Percentiles rank a stretch among this genome's conserved stretches.
Conservation (phyloP, 139 green algal genomes). For the Micractinium conductrix region DNA sequence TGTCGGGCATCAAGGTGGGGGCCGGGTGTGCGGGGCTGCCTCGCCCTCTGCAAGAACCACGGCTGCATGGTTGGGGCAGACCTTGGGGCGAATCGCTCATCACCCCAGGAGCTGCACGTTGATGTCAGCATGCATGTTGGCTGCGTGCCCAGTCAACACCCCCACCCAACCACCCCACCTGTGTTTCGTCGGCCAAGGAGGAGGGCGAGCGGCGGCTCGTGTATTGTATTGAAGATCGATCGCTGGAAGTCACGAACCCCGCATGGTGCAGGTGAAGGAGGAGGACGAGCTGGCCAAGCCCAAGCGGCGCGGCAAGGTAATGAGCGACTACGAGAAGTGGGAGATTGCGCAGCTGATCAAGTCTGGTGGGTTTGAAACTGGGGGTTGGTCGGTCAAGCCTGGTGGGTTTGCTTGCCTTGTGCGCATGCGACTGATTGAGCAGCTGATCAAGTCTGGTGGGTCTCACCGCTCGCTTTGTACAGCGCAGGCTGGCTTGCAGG, state of each 20-base stretch:
- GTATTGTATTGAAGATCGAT: no score
- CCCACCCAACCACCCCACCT: not conserved
- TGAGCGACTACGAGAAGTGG: slow-evolving; percentile 68
- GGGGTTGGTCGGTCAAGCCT: not conserved
- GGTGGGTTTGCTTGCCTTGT: not conserved
- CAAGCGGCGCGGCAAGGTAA: slow-evolving; percentile 40
- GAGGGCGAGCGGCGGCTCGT: no score
- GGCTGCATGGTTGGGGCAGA: no score
- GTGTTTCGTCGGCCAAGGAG: no score
- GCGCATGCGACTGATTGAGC: not conserved
- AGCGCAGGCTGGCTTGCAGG: no score
- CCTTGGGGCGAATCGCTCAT: no score
- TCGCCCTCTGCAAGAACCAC: no score
- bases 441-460: slow-evolving; percentile 65
- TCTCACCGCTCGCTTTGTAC: no score
- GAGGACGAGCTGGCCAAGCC: slow-evolving; percentile 26
- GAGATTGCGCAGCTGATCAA: slow-evolving; percentile 54
- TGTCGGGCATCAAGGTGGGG: slow-evolving; percentile 84
- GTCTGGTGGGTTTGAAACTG: not conserved
- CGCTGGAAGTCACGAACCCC: no score
- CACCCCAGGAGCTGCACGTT: no score
- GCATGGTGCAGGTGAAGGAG: slow-evolving; percentile 39
- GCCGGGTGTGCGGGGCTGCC: not conserved
- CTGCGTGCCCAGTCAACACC: not conserved
- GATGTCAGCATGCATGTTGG: not conserved